Evolutionary conservation across 139 green algal genomes (phyloP), one percentile per base, ranked within the genome.

Genomic region (Picochlorum sp.): DNA sequence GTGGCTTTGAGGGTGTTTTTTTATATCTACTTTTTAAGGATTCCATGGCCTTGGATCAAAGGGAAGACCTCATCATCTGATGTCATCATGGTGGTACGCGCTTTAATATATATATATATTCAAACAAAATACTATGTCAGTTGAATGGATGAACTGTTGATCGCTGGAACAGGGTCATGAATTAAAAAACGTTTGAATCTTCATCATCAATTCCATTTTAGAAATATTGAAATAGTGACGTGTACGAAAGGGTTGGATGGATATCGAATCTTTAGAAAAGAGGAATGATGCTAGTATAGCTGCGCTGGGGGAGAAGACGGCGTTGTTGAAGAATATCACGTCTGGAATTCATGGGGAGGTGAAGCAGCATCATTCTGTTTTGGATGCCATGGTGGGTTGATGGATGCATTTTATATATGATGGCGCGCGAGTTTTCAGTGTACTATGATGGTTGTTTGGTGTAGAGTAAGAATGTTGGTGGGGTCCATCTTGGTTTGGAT

Each of bases 221-320:
- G 28, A 30, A 30, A 30, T 30, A 30, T 28, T 28, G 4, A 30
- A 30, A 30, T 30, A 41, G 9, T 41, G 34, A 41, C 9, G 8
- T 41, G 34, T 41, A 41, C 47, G 15, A 26, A 5, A n/a, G 10
- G 9, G 9, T 41, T 41, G 10, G 11, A 26, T 90, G 28, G 85
- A 91, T 60, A 61, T 77, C 5, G 85, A 91, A 62, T 81, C 83
- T 0, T 38, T 91, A 18, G 85, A 91, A 52, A 57, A 62, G 14
- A 80, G 88, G 21, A 91, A 91, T 62, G 83, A 91, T 45, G 54
- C 60, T 1, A 75, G 72, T 26, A 65, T 91, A 24, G 83, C 83
- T 44, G 59, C 73, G 4, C 66, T 91, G 13, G 70, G 77, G 11
- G 85, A 91, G 34, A 62, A 77, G 0, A 77, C 86, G 3, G 77